Evolutionary conservation across 2,329 filamentous ascomycete species (phyloP).

Genomic region (Coniochaeta ligniaria): DNA sequence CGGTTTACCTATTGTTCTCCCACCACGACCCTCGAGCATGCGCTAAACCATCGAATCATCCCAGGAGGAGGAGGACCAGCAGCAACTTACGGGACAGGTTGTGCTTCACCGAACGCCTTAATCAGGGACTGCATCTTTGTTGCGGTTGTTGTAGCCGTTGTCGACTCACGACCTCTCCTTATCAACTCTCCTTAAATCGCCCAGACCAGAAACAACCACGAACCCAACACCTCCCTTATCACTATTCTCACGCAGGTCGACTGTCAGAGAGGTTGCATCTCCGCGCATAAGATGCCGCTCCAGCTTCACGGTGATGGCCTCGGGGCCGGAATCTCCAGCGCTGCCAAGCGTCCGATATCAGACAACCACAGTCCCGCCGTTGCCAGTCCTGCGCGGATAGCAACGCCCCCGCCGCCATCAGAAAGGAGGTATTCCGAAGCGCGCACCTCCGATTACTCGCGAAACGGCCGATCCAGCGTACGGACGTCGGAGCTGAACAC

Average conservation of each 20-base stretch:
- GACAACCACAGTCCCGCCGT: slow-evolving; percentile 11
- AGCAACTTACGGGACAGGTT: not conserved
- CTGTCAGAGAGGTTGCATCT: not conserved
- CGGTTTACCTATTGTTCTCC: not conserved
- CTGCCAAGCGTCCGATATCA: slow-evolving; percentile 11
- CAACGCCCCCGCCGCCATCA: slow-evolving; percentile 14
- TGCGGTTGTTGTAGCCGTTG: not conserved
- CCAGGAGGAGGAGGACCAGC: not conserved
- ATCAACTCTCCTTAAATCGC: not conserved
- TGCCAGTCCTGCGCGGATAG: slow-evolving; percentile 12
- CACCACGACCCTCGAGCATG: not conserved
- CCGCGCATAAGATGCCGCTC: slow-evolving; percentile 8
- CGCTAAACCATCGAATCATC: not conserved
- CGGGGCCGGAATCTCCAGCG: slow-evolving; percentile 7
- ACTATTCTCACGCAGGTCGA: not conserved
- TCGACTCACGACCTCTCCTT: not conserved
- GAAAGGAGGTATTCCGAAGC: slow-evolving; percentile 8
- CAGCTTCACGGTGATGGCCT: slow-evolving; percentile 13
- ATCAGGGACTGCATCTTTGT: not conserved
- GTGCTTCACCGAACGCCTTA: not conserved
- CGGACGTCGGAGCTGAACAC: slow-evolving; percentile 12
- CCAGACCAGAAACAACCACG: not conserved
- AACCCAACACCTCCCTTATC: not conserved
- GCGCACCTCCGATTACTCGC: slow-evolving; percentile 6
- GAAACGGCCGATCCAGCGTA: not conserved